phyloP scores from a whole-genome alignment of 371 early-diverging fungal genomes.

The Circinella minor region DNA sequence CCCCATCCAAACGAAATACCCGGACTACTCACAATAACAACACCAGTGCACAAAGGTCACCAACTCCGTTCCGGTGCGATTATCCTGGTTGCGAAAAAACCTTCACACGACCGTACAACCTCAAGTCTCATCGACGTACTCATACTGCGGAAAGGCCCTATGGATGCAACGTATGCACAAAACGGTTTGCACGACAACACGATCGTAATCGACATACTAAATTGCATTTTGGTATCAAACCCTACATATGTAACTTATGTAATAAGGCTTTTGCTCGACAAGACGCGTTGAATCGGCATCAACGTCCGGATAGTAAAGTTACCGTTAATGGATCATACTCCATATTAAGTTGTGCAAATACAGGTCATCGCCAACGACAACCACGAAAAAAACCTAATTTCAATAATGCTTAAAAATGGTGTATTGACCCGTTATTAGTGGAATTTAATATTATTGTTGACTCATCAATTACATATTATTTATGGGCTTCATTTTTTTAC shows the following conservation, averaged over 20 bases:
- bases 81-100: conserved; percentile 66
- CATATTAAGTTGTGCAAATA: conserved; percentile 7
- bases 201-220: conserved; percentile 85
- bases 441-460: too few relatives aligned
- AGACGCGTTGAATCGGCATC: conserved; percentile 75
- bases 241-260: conserved; percentile 66
- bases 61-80: conserved; percentile 25
- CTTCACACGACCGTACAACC: conserved; percentile 82
- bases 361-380: conserved; percentile 9
- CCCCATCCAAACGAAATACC: conserved; percentile 12
- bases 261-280: conserved; percentile 76
- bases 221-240: conserved; percentile 70
- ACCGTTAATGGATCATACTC: background rate
- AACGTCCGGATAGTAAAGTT: conserved; percentile 14
- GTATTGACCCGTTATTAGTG: too few relatives aligned
- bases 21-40: background rate
- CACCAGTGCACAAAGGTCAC: conserved; percentile 3
- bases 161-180: conserved; percentile 65
- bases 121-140: conserved; percentile 80
- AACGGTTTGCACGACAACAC: conserved; percentile 73
- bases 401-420: background rate
- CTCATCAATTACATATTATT: too few relatives aligned
- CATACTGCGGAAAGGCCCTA: conserved; percentile 79
- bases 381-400: background rate
- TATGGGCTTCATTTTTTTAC: too few relatives aligned